Conservation (phyloP, 2,329 filamentous ascomycete species). For the Fusarium subglutinans region DNA sequence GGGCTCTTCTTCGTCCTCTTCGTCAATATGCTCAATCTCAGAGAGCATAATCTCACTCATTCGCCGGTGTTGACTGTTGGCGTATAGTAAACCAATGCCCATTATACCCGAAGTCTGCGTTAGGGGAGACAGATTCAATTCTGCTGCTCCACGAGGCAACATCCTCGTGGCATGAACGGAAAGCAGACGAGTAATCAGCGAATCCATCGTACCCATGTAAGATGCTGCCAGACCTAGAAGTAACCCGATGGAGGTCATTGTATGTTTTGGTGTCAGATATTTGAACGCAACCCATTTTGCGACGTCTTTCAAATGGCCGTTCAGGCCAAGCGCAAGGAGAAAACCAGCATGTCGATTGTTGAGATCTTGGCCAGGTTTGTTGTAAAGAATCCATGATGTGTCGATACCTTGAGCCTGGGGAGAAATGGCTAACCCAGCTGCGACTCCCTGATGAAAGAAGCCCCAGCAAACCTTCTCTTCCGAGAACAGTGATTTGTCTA, state of each 20-base stretch:
- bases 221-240: constrained; percentile 91
- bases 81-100: constrained; percentile 95
- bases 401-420: constrained; percentile 92
- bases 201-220: constrained; percentile 97
- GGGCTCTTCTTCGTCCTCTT: constrained; percentile 82
- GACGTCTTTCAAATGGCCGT: constrained; percentile 91
- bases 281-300: constrained; percentile 99
- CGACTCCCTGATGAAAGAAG: constrained; percentile 96
- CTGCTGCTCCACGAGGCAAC: constrained; percentile 89
- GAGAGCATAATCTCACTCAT: constrained; percentile 99
- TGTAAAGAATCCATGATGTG: constrained; percentile 98
- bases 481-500: constrained; percentile 85
- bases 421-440: constrained; percentile 92
- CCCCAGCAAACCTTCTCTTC: constrained; percentile 99
- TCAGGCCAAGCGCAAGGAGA: constrained; percentile 87
- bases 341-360: constrained; percentile 98
- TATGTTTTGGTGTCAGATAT: constrained; percentile 98
- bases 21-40: constrained; percentile 88
- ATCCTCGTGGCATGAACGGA: constrained; percentile 97
- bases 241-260: constrained; percentile 98
- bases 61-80: constrained; percentile 92
- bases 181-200: constrained; percentile 87
- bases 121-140: constrained; percentile 90
- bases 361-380: constrained; percentile 86
- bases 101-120: constrained; percentile 97